These are phyloP conservation scores for Endothia cerciana DNA, from an alignment of 2,329 filamentous ascomycete genomes.

Conservation along the genomic window DNA sequence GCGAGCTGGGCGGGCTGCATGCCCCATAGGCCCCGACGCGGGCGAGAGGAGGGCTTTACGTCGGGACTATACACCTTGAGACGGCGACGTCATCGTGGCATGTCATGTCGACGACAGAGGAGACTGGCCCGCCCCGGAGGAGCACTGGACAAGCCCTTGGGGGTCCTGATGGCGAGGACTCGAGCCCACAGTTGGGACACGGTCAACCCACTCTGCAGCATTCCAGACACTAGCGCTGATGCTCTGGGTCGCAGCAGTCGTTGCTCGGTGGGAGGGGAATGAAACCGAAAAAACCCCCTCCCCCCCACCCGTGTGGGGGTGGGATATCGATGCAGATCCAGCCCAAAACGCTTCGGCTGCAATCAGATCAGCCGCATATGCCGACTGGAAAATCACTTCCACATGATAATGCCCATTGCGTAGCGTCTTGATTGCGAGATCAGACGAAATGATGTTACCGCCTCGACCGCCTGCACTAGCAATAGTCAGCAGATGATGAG, in stretches of 20 bases:
- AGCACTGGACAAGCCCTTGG: no score
- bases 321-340: no score
- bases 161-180: no score
- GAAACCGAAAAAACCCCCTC: no score
- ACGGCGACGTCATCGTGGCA: conserved; percentile 18
- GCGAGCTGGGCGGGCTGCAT: conserved; percentile 11
- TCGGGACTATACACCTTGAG: neutral
- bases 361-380: conserved; percentile 26
- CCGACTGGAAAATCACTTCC: conserved; percentile 8
- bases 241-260: no score
- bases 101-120: neutral
- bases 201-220: no score
- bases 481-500: neutral
- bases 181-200: no score
- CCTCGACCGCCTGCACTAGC: neutral
- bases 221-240: no score
- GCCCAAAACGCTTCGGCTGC: neutral
- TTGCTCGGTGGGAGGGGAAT: neutral
- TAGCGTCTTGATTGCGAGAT: neutral
- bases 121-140: neutral
- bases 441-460: conserved; percentile 1
- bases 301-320: no score
- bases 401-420: conserved; percentile 15
- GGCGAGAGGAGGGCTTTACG: conserved; percentile 9
- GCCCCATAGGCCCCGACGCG: conserved; percentile 12